Conservation (phyloP, 2,329 filamentous ascomycete genomes). For the Ceratocystis papillata region DNA sequence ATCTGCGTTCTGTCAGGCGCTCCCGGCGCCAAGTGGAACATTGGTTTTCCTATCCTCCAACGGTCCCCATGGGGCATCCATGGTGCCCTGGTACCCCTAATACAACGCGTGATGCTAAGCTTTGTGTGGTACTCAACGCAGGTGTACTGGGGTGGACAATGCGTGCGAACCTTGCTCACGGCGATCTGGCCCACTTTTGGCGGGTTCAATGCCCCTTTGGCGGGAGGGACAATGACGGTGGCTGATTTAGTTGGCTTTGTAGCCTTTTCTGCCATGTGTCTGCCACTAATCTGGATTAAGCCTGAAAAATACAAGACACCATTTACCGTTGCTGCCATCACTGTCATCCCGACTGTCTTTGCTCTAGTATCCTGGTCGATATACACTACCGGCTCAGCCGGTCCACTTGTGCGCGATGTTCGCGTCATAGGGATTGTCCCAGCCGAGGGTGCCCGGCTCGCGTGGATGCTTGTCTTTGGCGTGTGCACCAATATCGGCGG, state of each 20-base stretch:
- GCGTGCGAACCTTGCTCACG: conserved; percentile 34
- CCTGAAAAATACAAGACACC: conserved; percentile 41
- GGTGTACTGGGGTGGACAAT: conserved; percentile 29
- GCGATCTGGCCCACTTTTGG: conserved; percentile 38
- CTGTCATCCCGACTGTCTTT: conserved; percentile 33
- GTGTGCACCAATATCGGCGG: conserved; percentile 29
- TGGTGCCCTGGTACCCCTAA: conserved; percentile 33
- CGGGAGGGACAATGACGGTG: conserved; percentile 28
- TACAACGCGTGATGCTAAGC: conserved; percentile 39
- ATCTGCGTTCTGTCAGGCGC: conserved; percentile 35
- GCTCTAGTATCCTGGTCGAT: conserved; percentile 41
- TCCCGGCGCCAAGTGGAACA: conserved; percentile 37
- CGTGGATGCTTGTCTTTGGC: conserved; percentile 30
- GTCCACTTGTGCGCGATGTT: conserved; percentile 32
- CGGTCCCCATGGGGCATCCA: conserved; percentile 35
- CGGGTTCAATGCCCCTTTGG: conserved; percentile 36
- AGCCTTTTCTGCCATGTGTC: conserved; percentile 35
- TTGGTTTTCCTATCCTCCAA: conserved; percentile 35
- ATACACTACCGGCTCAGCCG: conserved; percentile 34
- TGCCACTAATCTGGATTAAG: conserved; percentile 39
- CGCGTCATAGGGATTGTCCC: conserved; percentile 27
- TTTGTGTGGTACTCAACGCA: conserved; percentile 42
- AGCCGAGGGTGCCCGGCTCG: conserved; percentile 24
- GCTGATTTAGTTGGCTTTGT: conserved; percentile 35
- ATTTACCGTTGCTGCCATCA: conserved; percentile 36